Evolutionary conservation across 306 rosid genomes (phyloP).

Genomic region (Cucurbita moschata): DNA sequence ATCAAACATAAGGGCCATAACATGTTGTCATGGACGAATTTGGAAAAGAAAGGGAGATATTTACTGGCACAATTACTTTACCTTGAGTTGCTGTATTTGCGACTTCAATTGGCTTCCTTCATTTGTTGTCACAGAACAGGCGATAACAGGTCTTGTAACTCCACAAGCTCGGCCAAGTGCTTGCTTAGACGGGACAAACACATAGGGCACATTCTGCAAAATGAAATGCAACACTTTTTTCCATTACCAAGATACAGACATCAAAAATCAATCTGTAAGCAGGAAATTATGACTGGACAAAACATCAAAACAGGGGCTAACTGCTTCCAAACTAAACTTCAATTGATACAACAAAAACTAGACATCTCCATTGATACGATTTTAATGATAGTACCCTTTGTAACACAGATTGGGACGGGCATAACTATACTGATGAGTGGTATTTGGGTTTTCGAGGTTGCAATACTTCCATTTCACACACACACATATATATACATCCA

Average conservation of each 20-base stretch:
- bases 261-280: neutral
- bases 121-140: constrained; percentile 75
- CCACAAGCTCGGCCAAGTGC: constrained; percentile 95
- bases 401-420: neutral
- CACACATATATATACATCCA: no score
- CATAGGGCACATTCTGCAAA: constrained; percentile 72
- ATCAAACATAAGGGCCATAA: constrained; percentile 3
- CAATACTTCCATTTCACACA: neutral
- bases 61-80: constrained; percentile 17
- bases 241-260: neutral
- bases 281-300: neutral
- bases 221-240: neutral
- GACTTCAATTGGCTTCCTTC: constrained; percentile 93
- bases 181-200: constrained; percentile 83
- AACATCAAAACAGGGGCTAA: neutral
- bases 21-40: neutral
- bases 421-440: neutral
- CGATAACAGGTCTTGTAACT: constrained; percentile 77
- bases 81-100: constrained; percentile 80
- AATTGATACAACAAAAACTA: neutral
- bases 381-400: neutral
- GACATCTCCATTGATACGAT: neutral
- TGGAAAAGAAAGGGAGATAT: neutral
- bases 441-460: neutral
- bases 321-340: no score